These are phyloP conservation scores for Penicillium crystallinum DNA, from an alignment of 495 filamentous ascomycete genomes.

Conservation along the genomic window DNA sequence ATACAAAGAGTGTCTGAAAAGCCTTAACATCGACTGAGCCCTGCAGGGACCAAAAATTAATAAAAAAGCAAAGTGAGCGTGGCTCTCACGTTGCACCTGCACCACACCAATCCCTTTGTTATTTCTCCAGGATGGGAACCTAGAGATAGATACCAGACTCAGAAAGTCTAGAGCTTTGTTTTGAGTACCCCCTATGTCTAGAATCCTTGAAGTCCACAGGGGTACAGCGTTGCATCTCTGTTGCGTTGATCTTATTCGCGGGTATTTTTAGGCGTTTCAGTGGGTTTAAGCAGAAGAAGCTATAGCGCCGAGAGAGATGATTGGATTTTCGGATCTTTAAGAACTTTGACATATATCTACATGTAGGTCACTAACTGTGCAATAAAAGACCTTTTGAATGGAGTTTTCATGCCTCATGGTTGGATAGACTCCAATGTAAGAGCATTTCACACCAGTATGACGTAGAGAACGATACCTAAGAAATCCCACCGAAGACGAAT, in stretches of 20 bases:
- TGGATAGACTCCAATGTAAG: no score
- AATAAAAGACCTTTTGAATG: no score
- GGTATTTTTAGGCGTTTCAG: slow-evolving; percentile 6
- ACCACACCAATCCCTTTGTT: neutral
- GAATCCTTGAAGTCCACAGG: no score
- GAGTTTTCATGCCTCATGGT: no score
- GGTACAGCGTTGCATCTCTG: neutral
- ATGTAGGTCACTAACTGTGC: no score
- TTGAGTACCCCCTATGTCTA: no score
- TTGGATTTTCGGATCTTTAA: neutral
- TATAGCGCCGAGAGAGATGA: neutral
- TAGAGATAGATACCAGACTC: neutral
- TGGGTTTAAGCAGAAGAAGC: neutral
- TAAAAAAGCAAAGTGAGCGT: neutral
- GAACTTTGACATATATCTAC: no score
- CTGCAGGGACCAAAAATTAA: neutral
- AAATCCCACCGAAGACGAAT: no score
- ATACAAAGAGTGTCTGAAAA: no score
- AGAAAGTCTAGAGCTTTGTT: no score
- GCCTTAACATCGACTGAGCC: neutral
- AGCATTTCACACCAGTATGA: no score
- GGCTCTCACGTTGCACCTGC: neutral
- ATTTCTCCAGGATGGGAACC: neutral
- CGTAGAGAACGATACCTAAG: no score
- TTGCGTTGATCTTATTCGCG: neutral